Base-by-base conservation (phyloP, 2,329 filamentous ascomycete species). In the Trichoderma cornu-damae region DNA sequence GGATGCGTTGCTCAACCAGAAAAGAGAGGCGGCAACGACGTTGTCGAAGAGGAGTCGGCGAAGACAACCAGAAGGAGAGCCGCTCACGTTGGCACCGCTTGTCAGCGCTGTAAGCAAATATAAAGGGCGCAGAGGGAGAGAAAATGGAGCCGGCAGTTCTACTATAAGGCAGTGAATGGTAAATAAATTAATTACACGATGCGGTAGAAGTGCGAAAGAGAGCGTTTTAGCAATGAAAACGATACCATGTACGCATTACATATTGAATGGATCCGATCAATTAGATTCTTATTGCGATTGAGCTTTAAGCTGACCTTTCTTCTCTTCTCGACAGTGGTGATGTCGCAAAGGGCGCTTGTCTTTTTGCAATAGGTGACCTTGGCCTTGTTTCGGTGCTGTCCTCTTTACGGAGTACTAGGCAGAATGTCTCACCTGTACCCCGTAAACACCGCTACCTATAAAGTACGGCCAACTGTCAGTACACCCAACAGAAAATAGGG, bases 71-170 rank as follows among this genome's bases (percentile, higher is more conserved):
- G 37, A 44, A n/a, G 42, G 22, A 6, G 53, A 38, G 20, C 4
- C 44, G 11, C 47, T 43, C 6, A 37, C 38, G 37, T 14, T 38
- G 24, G n/a, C 34, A 11, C 49, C 56, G 11, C 48, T 53, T 11
- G 56, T 53, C 24, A 58, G 48, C 28, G 40, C 49, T 22, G 24
- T 53, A 34, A 43, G 35, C 18, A 52, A 58, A n/a, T 28, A 48
- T 14, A 44, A 44, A 14, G 37, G 43, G 24, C 22, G 30, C 11
- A 51, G 28, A 14, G 43, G 54, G 40, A 26, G 54, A n/a, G 8
- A 20, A 24, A 40, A 3, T 7, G 24, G n/a, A 14, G 8, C 3
- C 28, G 43, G 30, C n/a, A 9, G 26, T 14, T 52, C 18, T 18
- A 37, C 14, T 16, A 34, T 35, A 30, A 26, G 30, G 22, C 22